Evolutionary conservation across 345 rosid genomes (phyloP).

Genomic region (Luvunga scandens): DNA sequence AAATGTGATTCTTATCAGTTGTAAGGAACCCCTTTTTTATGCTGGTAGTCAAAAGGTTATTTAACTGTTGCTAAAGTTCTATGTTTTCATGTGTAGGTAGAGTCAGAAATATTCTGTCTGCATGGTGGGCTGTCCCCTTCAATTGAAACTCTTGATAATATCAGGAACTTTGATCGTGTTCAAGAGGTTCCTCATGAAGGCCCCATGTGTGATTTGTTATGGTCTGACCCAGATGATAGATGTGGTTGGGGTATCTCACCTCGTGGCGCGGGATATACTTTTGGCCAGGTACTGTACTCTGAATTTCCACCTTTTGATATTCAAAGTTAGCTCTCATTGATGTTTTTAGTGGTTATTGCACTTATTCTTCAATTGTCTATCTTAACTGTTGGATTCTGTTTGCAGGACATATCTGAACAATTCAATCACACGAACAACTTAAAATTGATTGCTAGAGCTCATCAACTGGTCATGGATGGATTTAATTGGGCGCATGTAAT

Average conservation of each 20-base stretch:
- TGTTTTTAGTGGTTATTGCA: background rate
- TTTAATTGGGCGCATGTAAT: slow-evolving; percentile 97
- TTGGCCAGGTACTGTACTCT: slow-evolving; percentile 70
- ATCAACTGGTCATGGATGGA: slow-evolving; percentile 99
- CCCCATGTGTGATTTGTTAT: slow-evolving; percentile 97
- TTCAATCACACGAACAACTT: slow-evolving; percentile 88
- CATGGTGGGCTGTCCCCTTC: slow-evolving; percentile 99
- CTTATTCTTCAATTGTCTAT: slow-evolving; percentile 7
- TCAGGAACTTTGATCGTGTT: slow-evolving; percentile 90
- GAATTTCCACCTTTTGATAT: background rate
- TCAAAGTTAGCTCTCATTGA: background rate
- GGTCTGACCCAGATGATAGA: slow-evolving; percentile 99
- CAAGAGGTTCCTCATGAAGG: slow-evolving; percentile 99
- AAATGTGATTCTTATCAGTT: background rate
- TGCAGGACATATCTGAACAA: slow-evolving; percentile 93
- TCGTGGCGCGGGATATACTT: slow-evolving; percentile 97
- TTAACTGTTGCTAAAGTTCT: slow-evolving; percentile 5
- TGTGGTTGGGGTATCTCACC: slow-evolving; percentile 99
- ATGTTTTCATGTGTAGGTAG: slow-evolving; percentile 54
- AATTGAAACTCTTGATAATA: slow-evolving; percentile 92
- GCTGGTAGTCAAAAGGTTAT: slow-evolving; percentile 2
- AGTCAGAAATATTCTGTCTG: slow-evolving; percentile 97
- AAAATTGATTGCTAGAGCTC: slow-evolving; percentile 94
- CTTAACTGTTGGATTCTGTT: slow-evolving; percentile 10
- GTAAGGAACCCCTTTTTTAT: background rate